Percentiles rank a stretch among this genome's conserved stretches.
These are phyloP conservation scores for Peronospora tabacina DNA, from an alignment of 352 stramenopile species.

Conservation along the genomic window DNA sequence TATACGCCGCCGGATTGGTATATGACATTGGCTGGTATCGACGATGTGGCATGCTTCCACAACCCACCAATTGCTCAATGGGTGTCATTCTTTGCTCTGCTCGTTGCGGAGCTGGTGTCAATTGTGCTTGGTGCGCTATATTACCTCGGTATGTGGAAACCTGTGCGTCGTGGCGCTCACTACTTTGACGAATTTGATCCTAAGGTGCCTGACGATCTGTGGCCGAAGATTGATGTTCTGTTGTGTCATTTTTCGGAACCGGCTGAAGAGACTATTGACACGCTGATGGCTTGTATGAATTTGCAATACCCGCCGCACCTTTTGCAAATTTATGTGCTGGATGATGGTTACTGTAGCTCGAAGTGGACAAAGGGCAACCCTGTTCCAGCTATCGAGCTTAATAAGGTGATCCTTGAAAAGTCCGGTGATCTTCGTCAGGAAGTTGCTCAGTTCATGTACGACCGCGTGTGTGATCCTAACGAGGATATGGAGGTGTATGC, in stretches of 20 bases:
- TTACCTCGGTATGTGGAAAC: conserved; percentile 88
- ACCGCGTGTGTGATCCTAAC: conserved; percentile 78
- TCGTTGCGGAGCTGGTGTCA: conserved; percentile 56
- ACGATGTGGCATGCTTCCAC: conserved; percentile 75
- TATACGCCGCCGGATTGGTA: conserved; percentile 73
- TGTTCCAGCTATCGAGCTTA: conserved; percentile 56
- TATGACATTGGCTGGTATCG: conserved; percentile 56
- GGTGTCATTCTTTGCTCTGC: conserved; percentile 71
- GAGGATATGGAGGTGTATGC: conserved; percentile 84
- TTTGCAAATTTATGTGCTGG: conserved; percentile 78
- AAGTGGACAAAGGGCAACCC: conserved; percentile 80
- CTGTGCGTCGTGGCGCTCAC: conserved; percentile 75
- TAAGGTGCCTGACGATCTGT: conserved; percentile 70
- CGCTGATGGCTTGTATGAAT: conserved; percentile 82
- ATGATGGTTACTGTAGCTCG: conserved; percentile 76
- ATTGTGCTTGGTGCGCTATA: conserved; percentile 69
- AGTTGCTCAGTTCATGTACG: conserved; percentile 85
- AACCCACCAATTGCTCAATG: conserved; percentile 66
- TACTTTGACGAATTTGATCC: conserved; percentile 86
- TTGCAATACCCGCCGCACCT: conserved; percentile 83
- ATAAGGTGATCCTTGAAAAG: conserved; percentile 74
- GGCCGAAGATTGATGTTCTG: conserved; percentile 80
- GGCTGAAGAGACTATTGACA: conserved; percentile 79
- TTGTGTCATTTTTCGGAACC: conserved; percentile 80
- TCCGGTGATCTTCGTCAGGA: conserved; percentile 73